phyloP scores from a whole-genome alignment of 768 basidiomycete genomes.

The Gymnopilus junonius region DNA sequence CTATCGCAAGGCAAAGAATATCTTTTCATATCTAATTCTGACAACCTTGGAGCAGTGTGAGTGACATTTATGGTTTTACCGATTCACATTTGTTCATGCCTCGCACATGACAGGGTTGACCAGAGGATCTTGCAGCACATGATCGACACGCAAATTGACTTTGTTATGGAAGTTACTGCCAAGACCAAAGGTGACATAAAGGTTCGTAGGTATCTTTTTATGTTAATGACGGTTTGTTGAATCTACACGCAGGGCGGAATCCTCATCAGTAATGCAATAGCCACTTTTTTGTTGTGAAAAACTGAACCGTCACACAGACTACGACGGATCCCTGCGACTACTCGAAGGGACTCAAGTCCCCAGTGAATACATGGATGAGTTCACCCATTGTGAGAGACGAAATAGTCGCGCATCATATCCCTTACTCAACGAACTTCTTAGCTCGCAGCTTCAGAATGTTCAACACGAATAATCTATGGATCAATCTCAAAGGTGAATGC shows the following conservation, averaged over 20 bases:
- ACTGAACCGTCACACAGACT: conserved; percentile 40
- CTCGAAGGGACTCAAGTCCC: conserved; percentile 88
- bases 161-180: conserved; percentile 89
- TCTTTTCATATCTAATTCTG: conserved; percentile 94
- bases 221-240: background rate
- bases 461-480: conserved; percentile 84
- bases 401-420: background rate
- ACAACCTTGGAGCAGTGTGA: conserved; percentile 89
- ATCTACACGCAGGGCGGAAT: conserved; percentile 58
- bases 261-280: conserved; percentile 49
- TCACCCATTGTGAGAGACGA: conserved; percentile 58
- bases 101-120: conserved; percentile 56
- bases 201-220: conserved; percentile 32
- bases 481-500: conserved; percentile 67
- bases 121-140: conserved; percentile 79
- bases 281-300: background rate
- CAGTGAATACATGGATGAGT: conserved; percentile 79
- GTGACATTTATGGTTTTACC: conserved; percentile 50
- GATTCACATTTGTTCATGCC: background rate
- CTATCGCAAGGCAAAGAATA: conserved; percentile 91
- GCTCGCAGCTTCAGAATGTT: conserved; percentile 92
- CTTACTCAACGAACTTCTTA: conserved; percentile 19
- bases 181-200: conserved; percentile 83
- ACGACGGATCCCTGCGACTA: conserved; percentile 75
- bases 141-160: conserved; percentile 74